phyloP scores from a whole-genome alignment of 2,329 filamentous ascomycete genomes.

The Fusarium beomiforme region DNA sequence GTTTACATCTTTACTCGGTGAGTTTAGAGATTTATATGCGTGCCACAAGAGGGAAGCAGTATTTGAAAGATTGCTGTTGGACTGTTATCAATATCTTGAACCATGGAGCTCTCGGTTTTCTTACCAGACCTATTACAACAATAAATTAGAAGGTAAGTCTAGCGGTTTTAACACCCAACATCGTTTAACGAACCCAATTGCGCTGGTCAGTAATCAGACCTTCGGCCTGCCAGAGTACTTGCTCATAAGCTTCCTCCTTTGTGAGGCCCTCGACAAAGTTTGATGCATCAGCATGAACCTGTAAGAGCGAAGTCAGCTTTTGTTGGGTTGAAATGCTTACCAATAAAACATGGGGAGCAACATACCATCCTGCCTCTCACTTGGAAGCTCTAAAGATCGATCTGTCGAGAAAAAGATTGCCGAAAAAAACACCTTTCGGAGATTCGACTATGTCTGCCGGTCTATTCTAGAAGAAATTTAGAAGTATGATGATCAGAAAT shows the following conservation, averaged over 20 bases:
- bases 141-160: constrained; percentile 23
- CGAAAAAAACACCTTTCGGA: neutral
- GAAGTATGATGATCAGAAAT: constrained; percentile 3
- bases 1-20: constrained; percentile 74
- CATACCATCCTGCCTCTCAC: constrained; percentile 28
- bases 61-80: constrained; percentile 77
- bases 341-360: neutral
- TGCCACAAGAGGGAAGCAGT: constrained; percentile 82
- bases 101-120: neutral
- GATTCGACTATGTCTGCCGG: neutral
- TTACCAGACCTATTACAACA: constrained; percentile 41
- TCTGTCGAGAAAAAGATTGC: no score
- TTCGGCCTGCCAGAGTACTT: constrained; percentile 76
- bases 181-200: constrained; percentile 73
- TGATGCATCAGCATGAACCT: constrained; percentile 84
- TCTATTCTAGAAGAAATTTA: constrained; percentile 22
- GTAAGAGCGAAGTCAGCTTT: constrained; percentile 6
- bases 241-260: constrained; percentile 78
- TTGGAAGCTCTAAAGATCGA: neutral
- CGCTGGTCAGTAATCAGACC: constrained; percentile 77
- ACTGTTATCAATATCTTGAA: constrained; percentile 7
- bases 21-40: constrained; percentile 76
- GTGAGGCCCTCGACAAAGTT: constrained; percentile 73
- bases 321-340: neutral
- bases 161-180: neutral